Evolutionary conservation across 306 rosid species (phyloP), one percentile per base, ranked within the genome.

Genomic region (Gillenia trifoliata): DNA sequence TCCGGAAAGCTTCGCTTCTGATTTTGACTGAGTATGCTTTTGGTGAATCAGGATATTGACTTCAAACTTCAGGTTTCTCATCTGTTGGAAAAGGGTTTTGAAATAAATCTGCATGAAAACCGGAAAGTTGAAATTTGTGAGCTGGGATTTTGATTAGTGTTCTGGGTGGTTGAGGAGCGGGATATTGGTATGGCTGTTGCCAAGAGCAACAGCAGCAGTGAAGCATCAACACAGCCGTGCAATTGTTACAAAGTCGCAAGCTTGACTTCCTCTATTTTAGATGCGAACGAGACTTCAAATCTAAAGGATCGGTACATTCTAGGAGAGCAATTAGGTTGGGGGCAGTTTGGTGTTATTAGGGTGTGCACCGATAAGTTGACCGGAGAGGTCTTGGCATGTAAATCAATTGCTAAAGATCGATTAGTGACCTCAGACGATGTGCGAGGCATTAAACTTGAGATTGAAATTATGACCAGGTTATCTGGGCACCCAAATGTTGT

Each of bases 401-500:
- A 92, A 81, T 89, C 97, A 15, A 92, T 92, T 76, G 86, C 93
- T 3, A 92, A 92, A 74, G 93, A 92, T 78, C 82, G 90, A 80
- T 74, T 92, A 87, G 90, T 88, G 80, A 92, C 97, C 49, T 77
- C 34, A 5, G 90, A 89, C 69, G 96, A 92, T 85, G 82, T 88
- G 43, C 69, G 84, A 29, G 90, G 97, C 80, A 85, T 92, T 68
- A 92, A 88, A 80, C 93, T 83, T 76, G 97, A 92, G 88, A 92
- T 89, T 72, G 96, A 88, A 87, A 89, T 92, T 63, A 92, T 92
- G 97, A 79, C 93, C 31, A 86, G 89, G 85, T 64, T 92, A 72
- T 92, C 97, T 28, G 97, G 96, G 62, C 97, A 89, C 75, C 93
- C 96, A 4, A 89, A 92, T 67, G 97, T 92, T 52, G 97, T 92